Percentiles rank a stretch among this genome's conserved stretches.
These are phyloP conservation scores for Phylloporus rhodoxanthus DNA, from an alignment of 768 basidiomycete genomes.

Conservation along the genomic window DNA sequence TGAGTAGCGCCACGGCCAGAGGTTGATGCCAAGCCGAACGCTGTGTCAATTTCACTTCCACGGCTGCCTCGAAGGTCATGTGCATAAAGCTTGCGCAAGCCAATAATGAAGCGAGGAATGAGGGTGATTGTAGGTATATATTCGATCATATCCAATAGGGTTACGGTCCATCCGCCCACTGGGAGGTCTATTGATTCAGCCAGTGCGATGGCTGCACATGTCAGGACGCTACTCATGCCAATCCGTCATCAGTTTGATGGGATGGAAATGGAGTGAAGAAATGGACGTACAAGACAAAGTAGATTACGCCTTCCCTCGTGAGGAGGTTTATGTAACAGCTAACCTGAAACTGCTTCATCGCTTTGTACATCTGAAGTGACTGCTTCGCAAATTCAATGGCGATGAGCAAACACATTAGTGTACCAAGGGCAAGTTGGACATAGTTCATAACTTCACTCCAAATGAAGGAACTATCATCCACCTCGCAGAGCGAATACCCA, in stretches of 20 bases:
- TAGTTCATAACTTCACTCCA: background rate
- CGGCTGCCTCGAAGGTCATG: background rate
- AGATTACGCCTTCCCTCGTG: background rate
- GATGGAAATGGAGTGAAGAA: background rate
- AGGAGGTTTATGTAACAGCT: background rate
- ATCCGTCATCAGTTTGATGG: background rate
- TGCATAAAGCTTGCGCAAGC: background rate
- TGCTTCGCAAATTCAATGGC: background rate
- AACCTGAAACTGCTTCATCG: background rate
- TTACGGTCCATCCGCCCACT: background rate
- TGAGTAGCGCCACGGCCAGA: background rate
- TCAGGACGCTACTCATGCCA: background rate
- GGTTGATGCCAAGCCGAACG: background rate
- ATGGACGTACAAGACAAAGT: conserved; percentile 1
- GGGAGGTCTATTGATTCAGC: background rate
- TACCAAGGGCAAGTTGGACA: background rate
- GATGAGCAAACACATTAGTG: background rate
- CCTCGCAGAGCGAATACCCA: background rate
- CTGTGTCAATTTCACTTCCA: background rate
- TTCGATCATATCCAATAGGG: background rate
- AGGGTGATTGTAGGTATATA: background rate
- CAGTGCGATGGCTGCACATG: background rate
- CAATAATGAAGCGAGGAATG: background rate
- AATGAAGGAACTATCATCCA: no score
- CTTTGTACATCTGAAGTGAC: background rate